Evolutionary conservation across 805 yeast species (phyloP).

Genomic region (Brettanomyces nanus): DNA sequence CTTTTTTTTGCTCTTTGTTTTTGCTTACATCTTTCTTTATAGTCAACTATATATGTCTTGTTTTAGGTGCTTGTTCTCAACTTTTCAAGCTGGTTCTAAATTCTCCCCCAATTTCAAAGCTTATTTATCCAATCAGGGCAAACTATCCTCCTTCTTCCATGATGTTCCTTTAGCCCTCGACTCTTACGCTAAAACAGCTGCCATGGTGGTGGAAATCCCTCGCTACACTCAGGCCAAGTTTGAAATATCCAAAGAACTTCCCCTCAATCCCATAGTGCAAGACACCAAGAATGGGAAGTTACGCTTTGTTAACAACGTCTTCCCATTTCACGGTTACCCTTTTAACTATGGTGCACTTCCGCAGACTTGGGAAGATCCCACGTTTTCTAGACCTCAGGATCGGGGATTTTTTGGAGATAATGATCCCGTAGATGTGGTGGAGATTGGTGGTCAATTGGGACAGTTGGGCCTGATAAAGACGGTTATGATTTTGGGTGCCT

Average conservation of each 20-base stretch:
- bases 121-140: slow-evolving; percentile 35
- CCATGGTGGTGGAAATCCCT: slow-evolving; percentile 71
- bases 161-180: slow-evolving; percentile 56
- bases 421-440: slow-evolving; percentile 93
- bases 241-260: slow-evolving; percentile 53
- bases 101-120: slow-evolving; percentile 32
- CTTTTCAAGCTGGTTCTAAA: slow-evolving; percentile 28
- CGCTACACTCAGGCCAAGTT: slow-evolving; percentile 80
- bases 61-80: slow-evolving; percentile 10
- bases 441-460: slow-evolving; percentile 55
- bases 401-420: slow-evolving; percentile 64
- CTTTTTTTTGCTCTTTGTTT: background rate
- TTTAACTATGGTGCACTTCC: slow-evolving; percentile 87
- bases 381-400: slow-evolving; percentile 30
- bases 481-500: slow-evolving; percentile 65
- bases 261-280: slow-evolving; percentile 72
- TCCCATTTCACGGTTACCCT: slow-evolving; percentile 78
- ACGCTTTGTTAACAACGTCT: slow-evolving; percentile 69
- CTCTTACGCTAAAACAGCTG: slow-evolving; percentile 33
- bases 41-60: background rate
- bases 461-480: slow-evolving; percentile 45
- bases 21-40: background rate
- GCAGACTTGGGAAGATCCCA: slow-evolving; percentile 98
- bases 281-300: slow-evolving; percentile 63
- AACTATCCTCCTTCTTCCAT: slow-evolving; percentile 57